Evolutionary conservation across 305 asterid genomes (phyloP).

Genomic region (Solanum chacoense): DNA sequence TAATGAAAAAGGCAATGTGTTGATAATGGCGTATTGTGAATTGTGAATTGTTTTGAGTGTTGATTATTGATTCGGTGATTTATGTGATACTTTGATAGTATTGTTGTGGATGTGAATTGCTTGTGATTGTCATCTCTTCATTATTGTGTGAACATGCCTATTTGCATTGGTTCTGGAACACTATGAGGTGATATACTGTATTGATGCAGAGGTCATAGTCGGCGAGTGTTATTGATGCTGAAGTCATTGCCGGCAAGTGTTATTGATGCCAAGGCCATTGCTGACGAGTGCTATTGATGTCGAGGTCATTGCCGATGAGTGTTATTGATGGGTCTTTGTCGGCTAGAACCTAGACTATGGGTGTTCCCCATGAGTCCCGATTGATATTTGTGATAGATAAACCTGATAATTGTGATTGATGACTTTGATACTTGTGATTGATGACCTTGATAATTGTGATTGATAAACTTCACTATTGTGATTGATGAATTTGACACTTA

Average conservation of each 20-base stretch:
- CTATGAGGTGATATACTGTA: background rate
- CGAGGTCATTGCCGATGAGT: background rate
- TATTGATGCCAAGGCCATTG: too few relatives aligned
- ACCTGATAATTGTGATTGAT: too few relatives aligned
- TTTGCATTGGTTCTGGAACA: background rate
- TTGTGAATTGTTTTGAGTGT: background rate
- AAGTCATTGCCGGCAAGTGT: background rate
- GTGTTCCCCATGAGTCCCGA: too few relatives aligned
- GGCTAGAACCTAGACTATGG: background rate
- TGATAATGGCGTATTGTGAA: too few relatives aligned
- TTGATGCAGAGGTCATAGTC: background rate
- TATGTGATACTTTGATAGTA: background rate
- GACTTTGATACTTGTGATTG: too few relatives aligned
- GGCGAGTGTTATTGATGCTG: background rate
- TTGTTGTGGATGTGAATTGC: background rate
- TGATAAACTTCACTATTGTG: too few relatives aligned
- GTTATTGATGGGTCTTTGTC: background rate
- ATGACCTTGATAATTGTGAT: too few relatives aligned
- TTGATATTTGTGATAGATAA: too few relatives aligned
- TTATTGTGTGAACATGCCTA: background rate
- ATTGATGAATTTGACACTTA: too few relatives aligned
- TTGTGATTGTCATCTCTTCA: background rate
- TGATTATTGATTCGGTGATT: background rate
- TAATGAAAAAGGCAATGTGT: too few relatives aligned
- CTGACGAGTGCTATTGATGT: background rate